Evolutionary conservation across 2,329 filamentous ascomycete species (phyloP).

Genomic region (Aspergillus sclerotialis): DNA sequence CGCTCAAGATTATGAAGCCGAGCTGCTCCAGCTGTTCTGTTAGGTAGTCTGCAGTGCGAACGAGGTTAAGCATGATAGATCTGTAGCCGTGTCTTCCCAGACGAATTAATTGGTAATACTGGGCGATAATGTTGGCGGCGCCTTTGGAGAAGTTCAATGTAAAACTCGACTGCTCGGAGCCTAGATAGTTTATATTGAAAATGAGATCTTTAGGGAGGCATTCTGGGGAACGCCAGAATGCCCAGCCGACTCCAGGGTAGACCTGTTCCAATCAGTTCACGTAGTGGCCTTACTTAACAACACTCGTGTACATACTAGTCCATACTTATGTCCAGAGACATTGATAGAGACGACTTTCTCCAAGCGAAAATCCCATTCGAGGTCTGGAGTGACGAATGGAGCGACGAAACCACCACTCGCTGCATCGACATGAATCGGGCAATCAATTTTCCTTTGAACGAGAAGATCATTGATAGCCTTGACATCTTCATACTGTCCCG

Average conservation of each 20-base stretch:
- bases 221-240: constrained; percentile 59
- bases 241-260: constrained; percentile 64
- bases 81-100: constrained; percentile 61
- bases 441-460: constrained; percentile 38
- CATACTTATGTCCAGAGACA: constrained; percentile 40
- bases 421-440: constrained; percentile 50
- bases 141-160: constrained; percentile 68
- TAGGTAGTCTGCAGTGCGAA: constrained; percentile 78
- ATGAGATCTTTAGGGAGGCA: constrained; percentile 61
- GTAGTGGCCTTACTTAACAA: too few relatives aligned
- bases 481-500: constrained; percentile 66
- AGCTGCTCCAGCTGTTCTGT: constrained; percentile 61
- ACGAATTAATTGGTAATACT: constrained; percentile 68
- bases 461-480: constrained; percentile 60
- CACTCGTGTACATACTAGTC: constrained; percentile 40
- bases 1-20: constrained; percentile 81
- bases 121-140: constrained; percentile 61
- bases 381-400: constrained; percentile 32
- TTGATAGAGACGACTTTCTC: constrained; percentile 52
- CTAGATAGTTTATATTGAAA: constrained; percentile 65
- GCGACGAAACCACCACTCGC: constrained; percentile 38
- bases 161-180: constrained; percentile 63
- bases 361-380: constrained; percentile 21
- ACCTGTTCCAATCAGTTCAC: too few relatives aligned
- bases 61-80: constrained; percentile 66